phyloP scores from a whole-genome alignment of 768 basidiomycete species.

The Tremella yokohamensis region DNA sequence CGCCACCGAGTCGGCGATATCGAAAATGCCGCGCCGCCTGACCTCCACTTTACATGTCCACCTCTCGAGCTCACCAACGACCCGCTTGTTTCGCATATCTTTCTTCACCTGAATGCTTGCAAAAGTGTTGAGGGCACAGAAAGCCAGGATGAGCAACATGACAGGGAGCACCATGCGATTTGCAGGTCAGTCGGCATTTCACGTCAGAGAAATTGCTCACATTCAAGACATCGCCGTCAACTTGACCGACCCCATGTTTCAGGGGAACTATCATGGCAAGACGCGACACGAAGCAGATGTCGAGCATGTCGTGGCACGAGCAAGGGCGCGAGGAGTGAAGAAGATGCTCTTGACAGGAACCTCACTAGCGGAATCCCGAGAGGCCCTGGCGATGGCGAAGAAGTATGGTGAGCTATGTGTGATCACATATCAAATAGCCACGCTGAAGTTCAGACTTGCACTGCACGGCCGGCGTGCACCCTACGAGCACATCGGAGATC shows the following conservation, averaged over 20 bases:
- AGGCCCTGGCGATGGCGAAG: constrained; percentile 63
- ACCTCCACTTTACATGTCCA: constrained; percentile 13
- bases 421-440: not conserved
- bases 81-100: not conserved
- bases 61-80: not conserved
- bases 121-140: too few species aligned
- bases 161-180: not conserved
- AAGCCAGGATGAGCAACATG: too few species aligned
- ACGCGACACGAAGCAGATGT: constrained; percentile 62
- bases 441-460: constrained; percentile 57
- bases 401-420: constrained; percentile 54
- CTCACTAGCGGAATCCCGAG: constrained; percentile 62
- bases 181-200: not conserved
- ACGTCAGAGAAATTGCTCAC: not conserved
- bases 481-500: constrained; percentile 69
- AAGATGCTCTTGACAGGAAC: constrained; percentile 75
- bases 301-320: constrained; percentile 59
- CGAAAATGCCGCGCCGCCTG: too few species aligned
- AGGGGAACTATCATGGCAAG: constrained; percentile 51
- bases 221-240: constrained; percentile 54
- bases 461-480: constrained; percentile 75
- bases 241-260: constrained; percentile 54
- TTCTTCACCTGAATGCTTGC: too few species aligned
- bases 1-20: not conserved
- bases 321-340: constrained; percentile 61